These are phyloP conservation scores for Metschnikowia koreensis DNA, from an alignment of 805 yeast genomes.

Conservation along the genomic window DNA sequence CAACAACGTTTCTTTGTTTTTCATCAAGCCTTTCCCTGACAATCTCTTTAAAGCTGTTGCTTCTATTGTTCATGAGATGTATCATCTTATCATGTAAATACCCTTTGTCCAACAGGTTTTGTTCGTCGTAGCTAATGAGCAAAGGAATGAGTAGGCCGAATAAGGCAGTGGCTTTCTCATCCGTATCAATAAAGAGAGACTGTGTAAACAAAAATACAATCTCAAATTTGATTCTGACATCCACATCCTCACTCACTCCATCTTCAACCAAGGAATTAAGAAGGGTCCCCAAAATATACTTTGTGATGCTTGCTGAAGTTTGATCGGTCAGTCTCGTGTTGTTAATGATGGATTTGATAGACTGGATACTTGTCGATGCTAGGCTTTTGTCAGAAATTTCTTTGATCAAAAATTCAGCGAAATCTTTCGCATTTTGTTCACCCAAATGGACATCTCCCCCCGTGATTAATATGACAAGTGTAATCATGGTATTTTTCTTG, in stretches of 20 bases:
- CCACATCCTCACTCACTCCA: constrained; percentile 19
- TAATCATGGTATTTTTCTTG: constrained; percentile 30
- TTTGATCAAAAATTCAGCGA: constrained; percentile 26
- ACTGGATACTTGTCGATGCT: constrained; percentile 45
- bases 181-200: constrained; percentile 24
- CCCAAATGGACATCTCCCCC: constrained; percentile 31
- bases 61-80: constrained; percentile 43
- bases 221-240: constrained; percentile 43
- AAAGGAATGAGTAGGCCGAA: constrained; percentile 37
- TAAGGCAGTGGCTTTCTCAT: constrained; percentile 27
- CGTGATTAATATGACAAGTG: constrained; percentile 35
- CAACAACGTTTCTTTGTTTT: constrained; percentile 42
- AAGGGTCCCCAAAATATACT: constrained; percentile 47
- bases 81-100: constrained; percentile 50
- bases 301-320: constrained; percentile 41
- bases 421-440: constrained; percentile 21
- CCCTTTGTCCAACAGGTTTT: constrained; percentile 21
- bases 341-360: constrained; percentile 57
- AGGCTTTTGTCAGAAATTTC: constrained; percentile 23
- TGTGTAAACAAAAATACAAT: constrained; percentile 47
- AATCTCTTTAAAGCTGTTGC: constrained; percentile 48
- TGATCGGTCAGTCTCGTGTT: constrained; percentile 23
- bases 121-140: constrained; percentile 30
- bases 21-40: constrained; percentile 37
- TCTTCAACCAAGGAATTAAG: constrained; percentile 19